These are phyloP conservation scores for Rhizomucor miehei DNA, from an alignment of 371 early-diverging fungal species.

Conservation along the genomic window DNA sequence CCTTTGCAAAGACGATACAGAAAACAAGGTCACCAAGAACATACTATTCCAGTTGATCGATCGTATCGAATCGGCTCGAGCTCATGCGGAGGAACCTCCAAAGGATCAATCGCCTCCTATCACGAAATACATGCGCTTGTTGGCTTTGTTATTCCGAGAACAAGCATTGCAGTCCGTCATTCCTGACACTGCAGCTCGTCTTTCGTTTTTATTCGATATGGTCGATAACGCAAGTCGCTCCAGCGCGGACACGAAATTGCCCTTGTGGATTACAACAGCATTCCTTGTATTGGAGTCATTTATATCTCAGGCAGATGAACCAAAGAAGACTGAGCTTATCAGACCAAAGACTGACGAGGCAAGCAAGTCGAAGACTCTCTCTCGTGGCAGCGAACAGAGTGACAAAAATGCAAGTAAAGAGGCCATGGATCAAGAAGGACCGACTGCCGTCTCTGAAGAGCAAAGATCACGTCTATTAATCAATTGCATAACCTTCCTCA, in stretches of 20 bases:
- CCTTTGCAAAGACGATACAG: conserved; percentile 51
- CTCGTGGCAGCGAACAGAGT: conserved; percentile 1
- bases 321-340: conserved; percentile 32
- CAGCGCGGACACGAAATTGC: neutral
- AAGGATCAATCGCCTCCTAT: conserved; percentile 30
- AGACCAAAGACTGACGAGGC: conserved; percentile 20
- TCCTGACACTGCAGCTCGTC: conserved; percentile 33
- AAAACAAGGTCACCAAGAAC: conserved; percentile 34
- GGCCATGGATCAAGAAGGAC: conserved; percentile 6
- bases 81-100: conserved; percentile 16
- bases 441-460: conserved; percentile 17
- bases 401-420: neutral
- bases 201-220: conserved; percentile 47
- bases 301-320: conserved; percentile 66
- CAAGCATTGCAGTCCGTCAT: conserved; percentile 47
- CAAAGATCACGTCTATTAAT: conserved; percentile 40
- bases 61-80: conserved; percentile 26
- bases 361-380: conserved; percentile 7
- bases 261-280: conserved; percentile 63
- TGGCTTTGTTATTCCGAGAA: conserved; percentile 67
- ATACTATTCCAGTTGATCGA: conserved; percentile 36
- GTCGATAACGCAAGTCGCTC: conserved; percentile 18
- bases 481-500: conserved; percentile 45
- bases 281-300: conserved; percentile 69
- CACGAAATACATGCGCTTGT: conserved; percentile 50